Evolutionary conservation across 2,329 filamentous ascomycete species (phyloP).

Genomic region (Penicillium italicum): DNA sequence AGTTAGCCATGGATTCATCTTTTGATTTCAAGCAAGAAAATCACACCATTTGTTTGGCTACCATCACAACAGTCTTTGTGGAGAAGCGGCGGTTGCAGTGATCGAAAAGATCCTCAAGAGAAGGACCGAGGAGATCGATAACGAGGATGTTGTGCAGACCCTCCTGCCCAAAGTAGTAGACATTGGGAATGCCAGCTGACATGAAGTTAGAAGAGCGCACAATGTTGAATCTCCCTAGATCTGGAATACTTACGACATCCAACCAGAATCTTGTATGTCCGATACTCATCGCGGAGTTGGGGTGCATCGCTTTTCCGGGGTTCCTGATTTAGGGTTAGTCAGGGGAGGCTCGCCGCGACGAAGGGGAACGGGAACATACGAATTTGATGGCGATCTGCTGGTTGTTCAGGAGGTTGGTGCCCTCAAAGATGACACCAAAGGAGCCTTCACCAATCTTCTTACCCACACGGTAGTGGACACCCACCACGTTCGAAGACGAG

Average conservation of each 20-base stretch:
- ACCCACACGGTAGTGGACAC: constrained; percentile 96
- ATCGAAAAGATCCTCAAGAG: constrained; percentile 94
- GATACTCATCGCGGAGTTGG: constrained; percentile 95
- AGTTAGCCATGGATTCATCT: background rate
- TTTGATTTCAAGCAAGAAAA: background rate
- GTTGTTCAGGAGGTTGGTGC: constrained; percentile 97
- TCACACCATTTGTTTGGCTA: constrained; percentile 93
- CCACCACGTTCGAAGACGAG: constrained; percentile 93
- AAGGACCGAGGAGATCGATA: constrained; percentile 91
- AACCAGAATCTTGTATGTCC: constrained; percentile 98
- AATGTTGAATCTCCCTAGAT: background rate
- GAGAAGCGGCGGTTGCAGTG: constrained; percentile 93
- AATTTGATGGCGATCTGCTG: constrained; percentile 99
- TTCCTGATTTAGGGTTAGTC: constrained; percentile 60
- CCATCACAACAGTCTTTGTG: constrained; percentile 98
- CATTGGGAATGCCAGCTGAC: constrained; percentile 93
- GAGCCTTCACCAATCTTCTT: constrained; percentile 99
- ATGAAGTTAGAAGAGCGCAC: constrained; percentile 33
- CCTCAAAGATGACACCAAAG: constrained; percentile 98
- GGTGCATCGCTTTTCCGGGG: constrained; percentile 97
- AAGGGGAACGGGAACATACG: constrained; percentile 54
- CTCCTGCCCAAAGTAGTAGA: constrained; percentile 99
- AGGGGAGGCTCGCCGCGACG: background rate
- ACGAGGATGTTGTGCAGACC: constrained; percentile 98
- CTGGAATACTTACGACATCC: constrained; percentile 79